Base-by-base conservation (phyloP, 2,329 filamentous ascomycete species). In the Sphaerostilbella broomeana region DNA sequence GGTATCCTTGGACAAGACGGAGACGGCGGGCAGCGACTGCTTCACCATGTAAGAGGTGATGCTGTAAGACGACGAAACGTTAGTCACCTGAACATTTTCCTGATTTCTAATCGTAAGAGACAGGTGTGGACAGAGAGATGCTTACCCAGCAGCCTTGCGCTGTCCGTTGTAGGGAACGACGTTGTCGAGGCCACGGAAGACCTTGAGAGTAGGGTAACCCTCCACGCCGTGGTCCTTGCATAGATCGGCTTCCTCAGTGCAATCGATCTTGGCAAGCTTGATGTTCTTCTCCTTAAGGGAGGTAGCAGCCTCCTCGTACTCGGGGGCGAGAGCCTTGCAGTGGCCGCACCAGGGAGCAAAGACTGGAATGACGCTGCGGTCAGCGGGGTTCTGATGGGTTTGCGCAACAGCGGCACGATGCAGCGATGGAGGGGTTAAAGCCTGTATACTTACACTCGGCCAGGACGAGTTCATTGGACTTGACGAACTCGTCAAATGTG, bases 181-280 rank as follows among this genome's bases (percentile, higher is more conserved):
- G 62, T 84, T 86, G 9, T 95, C 86, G 29, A 70, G 67, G 54
- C 92, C 90, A 57, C 90, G 87, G 88, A 98, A 98, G 69, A 98
- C 79, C 81, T 97, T 98, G 61, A 98, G 79, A 51, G 92, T 98
- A 47, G 92, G 92, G 76, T 98, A 98, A 51, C 92, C 92, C 74
- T 97, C 88, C 29, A 98, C 89, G 47, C 86, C 89, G 57, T 85
- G 86, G 54, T 78, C 72, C 66, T 88, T 78, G 79, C 92, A 98
- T 52, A 98, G 83, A 22, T 94, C 87, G 48, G 81, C 71, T 74
- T 98, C 86, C 63, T 85, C 88, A 59, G 90, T 97, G 77, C 92
- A 97, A 73, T 95, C 90, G 54, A 94, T 68, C 79, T 94, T 92
- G 66, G 75, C 84, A 41, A 94, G 74, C 59, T 76, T 77, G 67